Conservation (phyloP, 495 filamentous ascomycete genomes). For the Penicillium canescens region DNA sequence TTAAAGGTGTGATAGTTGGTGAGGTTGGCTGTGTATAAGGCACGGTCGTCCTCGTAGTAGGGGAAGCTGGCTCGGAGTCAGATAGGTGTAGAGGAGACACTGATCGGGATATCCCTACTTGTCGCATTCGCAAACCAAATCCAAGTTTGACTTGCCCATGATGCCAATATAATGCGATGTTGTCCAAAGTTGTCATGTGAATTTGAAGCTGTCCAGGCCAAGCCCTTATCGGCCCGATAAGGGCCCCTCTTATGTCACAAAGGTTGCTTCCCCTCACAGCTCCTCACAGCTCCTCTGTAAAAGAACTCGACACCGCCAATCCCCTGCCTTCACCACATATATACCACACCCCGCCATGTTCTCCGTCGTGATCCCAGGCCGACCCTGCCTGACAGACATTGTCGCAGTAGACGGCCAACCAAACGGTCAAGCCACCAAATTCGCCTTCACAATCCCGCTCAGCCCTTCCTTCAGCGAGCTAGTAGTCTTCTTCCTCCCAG, state of each 20-base stretch:
- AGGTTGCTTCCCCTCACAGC: not conserved
- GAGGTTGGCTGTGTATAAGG: slow-evolving; percentile 47
- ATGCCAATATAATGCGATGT: not conserved
- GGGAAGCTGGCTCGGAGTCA: slow-evolving; percentile 58
- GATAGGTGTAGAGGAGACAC: slow-evolving; percentile 17
- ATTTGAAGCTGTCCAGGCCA: slow-evolving; percentile 1
- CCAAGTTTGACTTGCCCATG: slow-evolving; percentile 53
- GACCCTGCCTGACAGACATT: slow-evolving; percentile 63
- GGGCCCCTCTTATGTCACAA: slow-evolving; percentile 31
- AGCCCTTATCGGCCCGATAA: slow-evolving; percentile 35
- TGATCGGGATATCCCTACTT: slow-evolving; percentile 39
- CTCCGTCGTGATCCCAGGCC: slow-evolving; percentile 56
- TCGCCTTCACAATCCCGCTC: slow-evolving; percentile 62
- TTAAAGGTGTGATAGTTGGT: slow-evolving; percentile 56
- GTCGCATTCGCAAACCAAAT: slow-evolving; percentile 62
- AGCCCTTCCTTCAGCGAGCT: slow-evolving; percentile 71
- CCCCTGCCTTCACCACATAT: not conserved
- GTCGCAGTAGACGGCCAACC: slow-evolving; percentile 49
- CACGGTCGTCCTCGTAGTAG: slow-evolving; percentile 57
- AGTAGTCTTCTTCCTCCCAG: slow-evolving; percentile 87
- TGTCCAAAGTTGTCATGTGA: too few relatives aligned
- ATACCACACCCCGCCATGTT: slow-evolving; percentile 42
- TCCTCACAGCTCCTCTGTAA: not conserved
- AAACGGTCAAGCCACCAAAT: slow-evolving; percentile 60
- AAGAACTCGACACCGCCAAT: not conserved